These are phyloP conservation scores for Eutypella sp. DNA, from an alignment of 2,329 filamentous ascomycete genomes.

Conservation along the genomic window DNA sequence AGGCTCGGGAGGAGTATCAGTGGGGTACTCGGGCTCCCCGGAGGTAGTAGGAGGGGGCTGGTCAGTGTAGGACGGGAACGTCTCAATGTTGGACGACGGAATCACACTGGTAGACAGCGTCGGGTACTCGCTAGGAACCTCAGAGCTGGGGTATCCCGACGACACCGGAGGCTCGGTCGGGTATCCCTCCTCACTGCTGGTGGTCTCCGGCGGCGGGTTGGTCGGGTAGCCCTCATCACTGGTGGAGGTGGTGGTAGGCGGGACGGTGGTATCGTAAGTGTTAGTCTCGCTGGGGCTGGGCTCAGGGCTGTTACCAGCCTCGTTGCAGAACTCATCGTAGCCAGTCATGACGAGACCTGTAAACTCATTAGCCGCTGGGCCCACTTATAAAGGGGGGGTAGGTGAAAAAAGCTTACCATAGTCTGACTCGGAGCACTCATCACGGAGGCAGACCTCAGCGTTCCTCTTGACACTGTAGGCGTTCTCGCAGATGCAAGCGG, in stretches of 20 bases:
- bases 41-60: not conserved
- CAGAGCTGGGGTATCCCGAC: not conserved
- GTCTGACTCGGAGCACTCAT: slow-evolving; percentile 19
- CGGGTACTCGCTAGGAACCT: too few species aligned
- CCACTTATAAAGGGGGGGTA: not conserved
- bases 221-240: too few species aligned
- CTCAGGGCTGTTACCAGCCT: slow-evolving; percentile 8
- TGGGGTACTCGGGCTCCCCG: not conserved
- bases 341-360: slow-evolving; percentile 22
- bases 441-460: slow-evolving; percentile 23
- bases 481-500: slow-evolving; percentile 20
- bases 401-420: slow-evolving; percentile 18
- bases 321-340: slow-evolving; percentile 21
- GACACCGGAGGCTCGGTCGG: not conserved
- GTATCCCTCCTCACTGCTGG: too few species aligned
- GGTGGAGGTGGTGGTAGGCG: not conserved
- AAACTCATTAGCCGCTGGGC: not conserved
- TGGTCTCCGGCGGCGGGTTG: too few species aligned
- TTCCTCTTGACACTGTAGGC: slow-evolving; percentile 24
- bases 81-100: too few species aligned
- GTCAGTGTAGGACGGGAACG: too few species aligned
- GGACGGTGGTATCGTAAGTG: not conserved
- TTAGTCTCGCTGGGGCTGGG: not conserved
- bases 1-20: not conserved
- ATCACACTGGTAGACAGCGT: too few species aligned